A percentile compares a stretch with the other conserved stretches of the same genome.
Evolutionary conservation across 192 early-diverging fungal genomes (phyloP).

Genomic region (Umbelopsis sp.): DNA sequence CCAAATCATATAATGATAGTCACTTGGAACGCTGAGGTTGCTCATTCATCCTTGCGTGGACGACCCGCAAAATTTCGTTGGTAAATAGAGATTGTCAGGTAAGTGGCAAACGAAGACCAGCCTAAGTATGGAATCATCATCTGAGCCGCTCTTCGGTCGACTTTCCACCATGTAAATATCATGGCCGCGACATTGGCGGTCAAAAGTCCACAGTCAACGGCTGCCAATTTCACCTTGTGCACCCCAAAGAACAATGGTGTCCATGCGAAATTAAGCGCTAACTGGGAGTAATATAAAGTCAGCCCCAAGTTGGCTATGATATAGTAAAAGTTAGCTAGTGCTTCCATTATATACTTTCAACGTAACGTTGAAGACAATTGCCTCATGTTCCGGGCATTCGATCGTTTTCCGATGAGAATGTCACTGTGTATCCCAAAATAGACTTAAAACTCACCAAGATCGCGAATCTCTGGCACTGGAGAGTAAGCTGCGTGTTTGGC

Average conservation of each 20-base stretch:
- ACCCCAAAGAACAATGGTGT: conserved; percentile 4
- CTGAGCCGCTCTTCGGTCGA: conserved; percentile 3
- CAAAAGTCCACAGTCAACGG: not conserved
- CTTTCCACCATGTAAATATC: conserved; percentile 5
- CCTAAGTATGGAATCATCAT: not conserved
- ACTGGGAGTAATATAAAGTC: not conserved
- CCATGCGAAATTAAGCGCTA: not conserved
- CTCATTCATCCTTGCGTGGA: not conserved
- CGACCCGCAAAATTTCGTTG: not conserved
- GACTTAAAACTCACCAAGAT: not conserved
- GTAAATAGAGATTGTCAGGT: conserved; percentile 3
- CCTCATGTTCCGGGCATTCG: too few species aligned
- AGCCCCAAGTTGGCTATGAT: not conserved
- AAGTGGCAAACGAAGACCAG: conserved; percentile 3
- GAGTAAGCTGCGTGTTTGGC: not conserved
- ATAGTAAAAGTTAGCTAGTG: too few species aligned
- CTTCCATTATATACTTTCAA: not conserved
- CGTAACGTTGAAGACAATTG: too few species aligned
- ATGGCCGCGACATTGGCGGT: not conserved
- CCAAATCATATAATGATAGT: too few species aligned
- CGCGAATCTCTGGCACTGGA: not conserved
- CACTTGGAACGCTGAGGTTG: too few species aligned
- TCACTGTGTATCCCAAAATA: too few species aligned
- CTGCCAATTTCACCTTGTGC: conserved; percentile 3
- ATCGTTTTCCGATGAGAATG: too few species aligned